Percentiles rank a stretch among this genome's conserved stretches.
These are phyloP conservation scores for Pelargonium nanum DNA, from an alignment of 345 rosid species.

Conservation along the genomic window DNA sequence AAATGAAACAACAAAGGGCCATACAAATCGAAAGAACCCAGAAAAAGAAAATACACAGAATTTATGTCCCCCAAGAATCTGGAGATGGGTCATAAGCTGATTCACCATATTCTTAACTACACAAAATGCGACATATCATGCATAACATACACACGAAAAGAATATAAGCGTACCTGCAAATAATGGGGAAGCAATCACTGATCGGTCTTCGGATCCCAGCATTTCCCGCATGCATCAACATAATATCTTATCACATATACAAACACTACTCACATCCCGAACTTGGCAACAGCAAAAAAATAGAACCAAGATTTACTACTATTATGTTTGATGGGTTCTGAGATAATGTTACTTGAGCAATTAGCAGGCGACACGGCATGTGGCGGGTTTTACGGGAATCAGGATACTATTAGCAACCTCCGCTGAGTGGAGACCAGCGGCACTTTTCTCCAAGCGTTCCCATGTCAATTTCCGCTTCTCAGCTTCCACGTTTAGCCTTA, in stretches of 20 bases:
- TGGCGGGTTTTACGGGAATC: constrained; percentile 24
- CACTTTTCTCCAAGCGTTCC: constrained; percentile 48
- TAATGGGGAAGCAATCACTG: too few species aligned
- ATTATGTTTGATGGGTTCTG: constrained; percentile 11
- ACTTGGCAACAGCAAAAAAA: neutral
- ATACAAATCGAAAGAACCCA: too few species aligned
- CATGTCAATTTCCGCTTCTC: constrained; percentile 54
- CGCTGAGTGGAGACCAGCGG: constrained; percentile 28
- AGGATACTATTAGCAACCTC: constrained; percentile 13
- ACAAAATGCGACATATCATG: too few species aligned
- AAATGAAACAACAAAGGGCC: too few species aligned
- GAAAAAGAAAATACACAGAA: too few species aligned
- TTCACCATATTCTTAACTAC: too few species aligned
- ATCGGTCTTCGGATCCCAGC: too few species aligned
- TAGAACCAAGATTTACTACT: constrained; percentile 9
- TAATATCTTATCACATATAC: neutral
- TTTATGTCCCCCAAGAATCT: too few species aligned
- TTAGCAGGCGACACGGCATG: constrained; percentile 47
- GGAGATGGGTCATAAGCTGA: too few species aligned
- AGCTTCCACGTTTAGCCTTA: constrained; percentile 22
- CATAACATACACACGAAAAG: too few species aligned
- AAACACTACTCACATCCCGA: neutral
- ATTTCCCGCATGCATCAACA: constrained; percentile 14
- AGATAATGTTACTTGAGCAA: constrained; percentile 4
- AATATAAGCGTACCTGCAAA: too few species aligned